Base-by-base conservation (phyloP, 2,329 filamentous ascomycete species). In the Colletotrichum higginsianum region DNA sequence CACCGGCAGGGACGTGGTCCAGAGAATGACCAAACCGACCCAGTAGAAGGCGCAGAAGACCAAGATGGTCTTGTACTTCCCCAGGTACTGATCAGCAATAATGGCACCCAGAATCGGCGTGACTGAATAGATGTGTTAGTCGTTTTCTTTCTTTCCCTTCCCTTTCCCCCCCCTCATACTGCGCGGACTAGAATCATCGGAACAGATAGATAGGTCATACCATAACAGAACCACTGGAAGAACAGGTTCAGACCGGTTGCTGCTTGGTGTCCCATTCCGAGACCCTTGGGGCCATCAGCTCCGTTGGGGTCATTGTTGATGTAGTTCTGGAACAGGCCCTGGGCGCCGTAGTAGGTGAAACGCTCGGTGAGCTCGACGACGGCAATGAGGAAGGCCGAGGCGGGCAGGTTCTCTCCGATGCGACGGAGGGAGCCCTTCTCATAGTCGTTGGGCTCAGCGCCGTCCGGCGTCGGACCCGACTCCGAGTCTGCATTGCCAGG, bases 31-130 rank as follows among this genome's bases (percentile, higher is more conserved):
- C 40, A 90, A 84, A 55, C 89, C 89, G 21, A 88, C 71, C 77
- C 89, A 84, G 81, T 92, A 92, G 72, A 92, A 79, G 57, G 84
- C 75, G 71, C 87, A 86, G 75, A 90, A 90, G 74, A 86, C 77
- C 71, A 88, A 81, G 71, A 91, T 90, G n/a, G 89, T 89, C 81
- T 88, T 89, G 82, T 88, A 90, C 76, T 88, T 88, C 64, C 89
- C 89, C 38, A 89, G 84, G 72, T 89, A 89, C 76, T 87, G 86
- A 75, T 90, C 83, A 12, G 87, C 87, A 62, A 89, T 82, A 77
- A 88, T 88, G 75, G 86, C 88, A 76, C 88, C 88, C 66, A 87
- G 74, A 65, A 84, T 84, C 12, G 82, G 82, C 0, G 82, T 84
- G 8, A 83, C 80, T 80, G 50, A 13, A 15, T 3, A 3, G 0